Base-by-base conservation (phyloP, 2,329 filamentous ascomycete species). In the Colletotrichum plurivorum region DNA sequence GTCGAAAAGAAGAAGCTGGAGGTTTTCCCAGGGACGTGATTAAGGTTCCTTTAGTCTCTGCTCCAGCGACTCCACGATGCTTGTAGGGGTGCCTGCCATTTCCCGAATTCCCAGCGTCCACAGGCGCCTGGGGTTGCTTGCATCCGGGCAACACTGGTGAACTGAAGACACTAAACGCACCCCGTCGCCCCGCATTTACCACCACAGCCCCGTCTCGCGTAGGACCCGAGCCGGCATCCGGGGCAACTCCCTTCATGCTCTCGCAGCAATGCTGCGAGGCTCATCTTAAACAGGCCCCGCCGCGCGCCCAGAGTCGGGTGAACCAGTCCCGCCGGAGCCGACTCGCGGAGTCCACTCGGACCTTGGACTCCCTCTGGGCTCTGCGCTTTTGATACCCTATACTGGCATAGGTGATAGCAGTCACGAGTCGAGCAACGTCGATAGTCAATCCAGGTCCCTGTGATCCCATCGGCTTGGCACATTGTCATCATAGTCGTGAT, bases 211-310 rank as follows among this genome's bases (percentile, higher is more conserved):
- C 48, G 27, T 54, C 43, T 65, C 54, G 66, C 61, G 46, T 65
- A 46, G 61, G 45, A 65, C 54, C 31, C 22, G 61, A 69, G 43
- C 54, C 61, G 61, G 66, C 41, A 25, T 39, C 62, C 61, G 66
- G 66, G 54, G 49, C 61, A 65, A 59, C 10, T 68, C n/a, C 22
- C 8, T 10, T 15, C 39, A n/a, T 48, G 13, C 41, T 1, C 8
- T 16, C 39, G 39, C 39, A 12, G 9, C 15, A 9, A 3, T 10
- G 36, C 16, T 36, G 8, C 2, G 0, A 31, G 5, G 8, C 46
- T 48, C 48, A 10, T n/a, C n/a, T 20, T 25, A 31, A 5, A 31
- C 27, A 7, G 27, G 27, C 27, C 6, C 27, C n/a, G 27, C 6
- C 27, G 27, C 27, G 5, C 7, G 16, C 13, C 27, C 22, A 27